phyloP scores from a whole-genome alignment of 1,139 yeast genomes.

The Hyphopichia buzzinii region DNA sequence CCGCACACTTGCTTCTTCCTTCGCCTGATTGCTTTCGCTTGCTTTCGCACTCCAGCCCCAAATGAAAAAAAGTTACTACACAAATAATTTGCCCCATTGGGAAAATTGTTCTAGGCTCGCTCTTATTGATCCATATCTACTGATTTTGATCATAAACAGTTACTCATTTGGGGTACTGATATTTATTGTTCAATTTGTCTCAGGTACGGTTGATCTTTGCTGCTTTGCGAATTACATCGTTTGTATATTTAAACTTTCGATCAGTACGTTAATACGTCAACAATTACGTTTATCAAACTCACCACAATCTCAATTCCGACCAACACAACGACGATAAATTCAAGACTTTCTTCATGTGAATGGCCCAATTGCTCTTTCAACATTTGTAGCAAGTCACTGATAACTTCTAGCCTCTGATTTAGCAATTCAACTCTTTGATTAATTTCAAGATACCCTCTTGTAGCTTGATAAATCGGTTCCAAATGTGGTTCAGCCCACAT shows the following conservation, averaged over 20 bases:
- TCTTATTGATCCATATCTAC: no score
- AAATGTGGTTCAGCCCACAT: conserved; percentile 99
- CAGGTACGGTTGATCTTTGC: no score
- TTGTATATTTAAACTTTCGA: not conserved
- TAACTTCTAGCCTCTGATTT: conserved; percentile 90
- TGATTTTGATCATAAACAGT: no score
- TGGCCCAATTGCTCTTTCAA: conserved; percentile 95
- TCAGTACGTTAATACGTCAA: conserved; percentile 37
- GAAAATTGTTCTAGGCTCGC: conserved; percentile 5
- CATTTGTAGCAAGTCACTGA: conserved; percentile 91
- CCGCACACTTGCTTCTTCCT: no score
- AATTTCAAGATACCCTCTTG: conserved; percentile 90
- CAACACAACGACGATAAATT: conserved; percentile 86
- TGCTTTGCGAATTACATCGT: no score
- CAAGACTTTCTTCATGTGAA: conserved; percentile 85
- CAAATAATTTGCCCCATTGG: no score
- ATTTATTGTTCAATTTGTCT: conserved; percentile 2
- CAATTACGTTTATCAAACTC: conserved; percentile 67
- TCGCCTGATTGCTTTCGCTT: no score
- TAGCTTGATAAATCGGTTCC: conserved; percentile 95
- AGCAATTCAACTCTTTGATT: conserved; percentile 87
- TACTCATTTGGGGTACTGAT: conserved; percentile 5
- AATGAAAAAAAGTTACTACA: no score
- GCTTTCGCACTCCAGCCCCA: no score
- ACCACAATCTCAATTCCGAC: conserved; percentile 92